phyloP scores from a whole-genome alignment of 192 early-diverging fungal species.

The Coemansia sp. region DNA sequence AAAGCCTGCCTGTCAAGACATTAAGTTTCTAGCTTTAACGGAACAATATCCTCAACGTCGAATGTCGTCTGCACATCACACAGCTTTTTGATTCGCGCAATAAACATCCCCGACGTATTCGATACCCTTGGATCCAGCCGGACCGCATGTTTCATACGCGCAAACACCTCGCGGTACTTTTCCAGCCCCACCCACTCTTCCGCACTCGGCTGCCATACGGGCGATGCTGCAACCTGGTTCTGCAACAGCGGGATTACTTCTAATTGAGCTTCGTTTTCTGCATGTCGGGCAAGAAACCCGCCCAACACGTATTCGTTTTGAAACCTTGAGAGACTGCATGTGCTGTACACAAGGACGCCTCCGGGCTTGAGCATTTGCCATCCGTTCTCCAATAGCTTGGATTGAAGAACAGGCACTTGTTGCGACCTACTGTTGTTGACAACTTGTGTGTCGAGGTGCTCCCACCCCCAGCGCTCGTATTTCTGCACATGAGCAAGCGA shows the following conservation, averaged over 20 bases:
- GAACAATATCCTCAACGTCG: neutral
- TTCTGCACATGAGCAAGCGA: slow-evolving; percentile 77
- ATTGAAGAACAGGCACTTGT: slow-evolving; percentile 59
- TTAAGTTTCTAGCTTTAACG: neutral
- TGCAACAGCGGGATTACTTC: slow-evolving; percentile 16
- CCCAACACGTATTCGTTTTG: slow-evolving; percentile 88
- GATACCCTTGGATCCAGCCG: slow-evolving; percentile 48
- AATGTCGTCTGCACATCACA: slow-evolving; percentile 1
- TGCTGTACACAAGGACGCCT: slow-evolving; percentile 87
- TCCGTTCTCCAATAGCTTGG: slow-evolving; percentile 70
- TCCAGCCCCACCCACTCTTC: slow-evolving; percentile 22
- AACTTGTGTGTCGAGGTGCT: neutral
- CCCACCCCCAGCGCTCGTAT: slow-evolving; percentile 67
- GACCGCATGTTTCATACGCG: slow-evolving; percentile 25
- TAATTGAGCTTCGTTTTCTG: slow-evolving; percentile 24
- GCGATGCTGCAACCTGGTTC: neutral
- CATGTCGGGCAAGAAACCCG: slow-evolving; percentile 66
- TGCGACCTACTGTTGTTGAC: slow-evolving; percentile 63
- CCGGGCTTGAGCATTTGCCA: slow-evolving; percentile 71
- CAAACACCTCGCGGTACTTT: slow-evolving; percentile 8
- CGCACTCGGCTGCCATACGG: slow-evolving; percentile 14
- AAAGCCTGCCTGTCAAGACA: too few species aligned
- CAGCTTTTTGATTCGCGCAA: slow-evolving; percentile 73
- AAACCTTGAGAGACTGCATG: slow-evolving; percentile 68
- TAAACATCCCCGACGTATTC: slow-evolving; percentile 60